Conservation (phyloP, 768 basidiomycete genomes). For the Lactifluus hygrophoroides region DNA sequence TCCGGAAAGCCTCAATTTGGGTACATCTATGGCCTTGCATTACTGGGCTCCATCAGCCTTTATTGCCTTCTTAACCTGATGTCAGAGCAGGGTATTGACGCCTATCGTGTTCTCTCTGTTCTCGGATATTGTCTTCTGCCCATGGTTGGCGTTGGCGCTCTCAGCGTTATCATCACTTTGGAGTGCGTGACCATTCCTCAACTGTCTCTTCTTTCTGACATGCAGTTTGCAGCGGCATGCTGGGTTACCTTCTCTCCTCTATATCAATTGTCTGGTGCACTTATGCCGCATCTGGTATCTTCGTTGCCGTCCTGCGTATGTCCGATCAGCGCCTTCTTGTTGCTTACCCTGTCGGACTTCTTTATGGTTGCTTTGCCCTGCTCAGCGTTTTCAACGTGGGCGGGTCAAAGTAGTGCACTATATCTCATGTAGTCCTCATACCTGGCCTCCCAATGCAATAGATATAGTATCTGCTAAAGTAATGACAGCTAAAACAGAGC, state of each 20-base stretch:
- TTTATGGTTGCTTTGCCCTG: conserved; percentile 92
- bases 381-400: conserved; percentile 81
- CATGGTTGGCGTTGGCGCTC: conserved; percentile 88
- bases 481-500: conserved; percentile 18
- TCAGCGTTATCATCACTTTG: conserved; percentile 79
- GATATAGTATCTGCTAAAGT: conserved; percentile 19
- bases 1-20: conserved; percentile 98
- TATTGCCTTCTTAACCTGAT: conserved; percentile 95
- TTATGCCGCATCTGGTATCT: conserved; percentile 90
- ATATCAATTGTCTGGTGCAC: conserved; percentile 95
- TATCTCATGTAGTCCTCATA: not conserved
- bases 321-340: conserved; percentile 91
- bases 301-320: conserved; percentile 92
- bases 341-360: conserved; percentile 89
- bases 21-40: conserved; percentile 95
- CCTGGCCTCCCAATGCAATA: conserved; percentile 1
- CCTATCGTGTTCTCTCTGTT: conserved; percentile 90
- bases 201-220: conserved; percentile 12
- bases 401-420: conserved; percentile 13
- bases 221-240: conserved; percentile 45
- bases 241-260: conserved; percentile 79
- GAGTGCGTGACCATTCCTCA: conserved; percentile 51
- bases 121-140: conserved; percentile 95
- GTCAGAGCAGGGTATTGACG: conserved; percentile 91
- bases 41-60: conserved; percentile 88